These are phyloP conservation scores for Teunomyces funiuensis DNA, from an alignment of 805 yeast species.

Conservation along the genomic window DNA sequence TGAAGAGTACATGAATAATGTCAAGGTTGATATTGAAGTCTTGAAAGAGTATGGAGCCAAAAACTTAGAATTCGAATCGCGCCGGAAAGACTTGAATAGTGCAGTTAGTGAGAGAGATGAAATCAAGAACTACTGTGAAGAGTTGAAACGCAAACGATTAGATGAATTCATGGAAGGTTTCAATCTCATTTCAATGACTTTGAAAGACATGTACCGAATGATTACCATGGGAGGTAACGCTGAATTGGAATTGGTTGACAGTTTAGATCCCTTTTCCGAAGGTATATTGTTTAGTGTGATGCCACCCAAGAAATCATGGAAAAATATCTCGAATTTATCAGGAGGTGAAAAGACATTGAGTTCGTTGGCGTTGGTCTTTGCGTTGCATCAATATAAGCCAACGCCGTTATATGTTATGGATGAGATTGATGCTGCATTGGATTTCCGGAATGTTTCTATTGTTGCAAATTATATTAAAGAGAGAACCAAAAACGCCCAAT, in stretches of 20 bases:
- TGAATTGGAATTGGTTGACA: slow-evolving; percentile 90
- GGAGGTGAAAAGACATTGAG: slow-evolving; percentile 98
- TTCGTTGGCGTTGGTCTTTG: slow-evolving; percentile 93
- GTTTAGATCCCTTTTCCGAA: slow-evolving; percentile 96
- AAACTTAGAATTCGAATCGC: slow-evolving; percentile 57
- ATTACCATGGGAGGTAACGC: slow-evolving; percentile 99
- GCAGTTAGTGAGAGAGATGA: slow-evolving; percentile 69
- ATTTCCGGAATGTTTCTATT: slow-evolving; percentile 93
- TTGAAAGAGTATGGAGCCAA: slow-evolving; percentile 75
- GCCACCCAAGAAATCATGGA: slow-evolving; percentile 99
- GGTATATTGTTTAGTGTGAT: slow-evolving; percentile 95
- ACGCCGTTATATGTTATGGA: slow-evolving; percentile 98
- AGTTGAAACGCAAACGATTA: slow-evolving; percentile 66
- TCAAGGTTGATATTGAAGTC: slow-evolving; percentile 69
- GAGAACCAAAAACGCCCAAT: slow-evolving; percentile 94
- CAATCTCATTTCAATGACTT: slow-evolving; percentile 75
- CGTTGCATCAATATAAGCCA: slow-evolving; percentile 92
- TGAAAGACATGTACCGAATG: slow-evolving; percentile 97
- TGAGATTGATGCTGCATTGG: slow-evolving; percentile 98
- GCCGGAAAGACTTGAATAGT: slow-evolving; percentile 65
- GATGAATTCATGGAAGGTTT: slow-evolving; percentile 95
- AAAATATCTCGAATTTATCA: slow-evolving; percentile 87
- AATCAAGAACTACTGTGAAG: slow-evolving; percentile 61
- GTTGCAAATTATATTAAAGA: slow-evolving; percentile 97
- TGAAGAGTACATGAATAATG: slow-evolving; percentile 54